These are phyloP conservation scores for Tephrocybe rancida DNA, from an alignment of 768 basidiomycete genomes.

Conservation along the genomic window DNA sequence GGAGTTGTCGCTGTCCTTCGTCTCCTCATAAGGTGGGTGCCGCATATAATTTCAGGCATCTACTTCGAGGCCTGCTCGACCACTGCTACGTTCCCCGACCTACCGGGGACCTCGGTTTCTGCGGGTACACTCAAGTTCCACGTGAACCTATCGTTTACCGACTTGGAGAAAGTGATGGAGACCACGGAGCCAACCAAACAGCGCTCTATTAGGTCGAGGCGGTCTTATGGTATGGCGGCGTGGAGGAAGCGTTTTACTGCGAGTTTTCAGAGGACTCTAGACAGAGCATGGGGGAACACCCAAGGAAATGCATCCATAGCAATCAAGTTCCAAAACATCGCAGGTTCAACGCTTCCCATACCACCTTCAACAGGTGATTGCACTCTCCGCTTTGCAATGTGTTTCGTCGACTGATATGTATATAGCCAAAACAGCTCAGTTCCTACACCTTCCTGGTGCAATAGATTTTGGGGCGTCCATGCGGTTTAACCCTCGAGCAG, in stretches of 20 bases:
- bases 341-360: slow-evolving; percentile 35
- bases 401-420: not conserved
- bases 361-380: slow-evolving; percentile 31
- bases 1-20: slow-evolving; percentile 57
- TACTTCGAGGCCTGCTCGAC: slow-evolving; percentile 68
- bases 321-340: slow-evolving; percentile 49
- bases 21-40: slow-evolving; percentile 63
- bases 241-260: slow-evolving; percentile 64
- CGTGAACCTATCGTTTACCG: slow-evolving; percentile 55
- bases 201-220: slow-evolving; percentile 24
- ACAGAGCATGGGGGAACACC: slow-evolving; percentile 67
- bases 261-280: slow-evolving; percentile 66
- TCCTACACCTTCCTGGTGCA: slow-evolving; percentile 48
- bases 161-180: slow-evolving; percentile 41
- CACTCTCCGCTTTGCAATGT: not conserved
- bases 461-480: slow-evolving; percentile 49
- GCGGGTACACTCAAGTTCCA: slow-evolving; percentile 53
- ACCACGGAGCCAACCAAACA: slow-evolving; percentile 18
- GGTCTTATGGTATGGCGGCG: slow-evolving; percentile 54
- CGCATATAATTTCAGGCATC: slow-evolving; percentile 66
- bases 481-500: slow-evolving; percentile 60
- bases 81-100: slow-evolving; percentile 49
- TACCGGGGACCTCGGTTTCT: slow-evolving; percentile 54
- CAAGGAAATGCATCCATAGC: slow-evolving; percentile 57
- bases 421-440: slow-evolving; percentile 30